phyloP scores from a whole-genome alignment of 371 early-diverging fungal genomes.

The Gilbertella persicaria region DNA sequence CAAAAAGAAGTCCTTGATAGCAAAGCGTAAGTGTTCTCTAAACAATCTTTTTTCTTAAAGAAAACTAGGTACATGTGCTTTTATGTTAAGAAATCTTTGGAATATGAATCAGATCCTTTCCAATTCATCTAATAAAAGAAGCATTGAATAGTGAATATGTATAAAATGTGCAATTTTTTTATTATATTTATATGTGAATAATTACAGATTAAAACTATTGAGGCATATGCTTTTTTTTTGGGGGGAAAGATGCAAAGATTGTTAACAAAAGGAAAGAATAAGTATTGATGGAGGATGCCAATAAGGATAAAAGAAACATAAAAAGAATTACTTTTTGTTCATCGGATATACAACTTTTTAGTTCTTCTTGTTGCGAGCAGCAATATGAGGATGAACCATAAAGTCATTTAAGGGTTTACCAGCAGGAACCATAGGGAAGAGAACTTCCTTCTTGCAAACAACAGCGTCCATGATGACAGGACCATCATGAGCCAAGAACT shows the following conservation, averaged over 20 bases:
- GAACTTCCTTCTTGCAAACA: constrained; percentile 89
- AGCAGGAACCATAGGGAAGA: constrained; percentile 97
- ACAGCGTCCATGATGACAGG: constrained; percentile 92
- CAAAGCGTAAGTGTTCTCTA: constrained; percentile 63
- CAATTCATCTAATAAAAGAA: constrained; percentile 13
- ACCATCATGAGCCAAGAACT: constrained; percentile 83
- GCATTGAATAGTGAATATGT: too few relatives aligned
- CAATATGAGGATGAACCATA: constrained; percentile 55
- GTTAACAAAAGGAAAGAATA: too few relatives aligned
- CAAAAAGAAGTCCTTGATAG: constrained; percentile 77
- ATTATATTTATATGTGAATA: neutral
- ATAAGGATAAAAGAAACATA: neutral
- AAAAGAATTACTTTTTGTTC: neutral
- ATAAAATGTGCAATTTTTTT: neutral
- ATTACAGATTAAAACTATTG: constrained; percentile 1
- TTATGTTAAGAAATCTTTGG: constrained; percentile 73
- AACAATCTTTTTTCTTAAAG: constrained; percentile 7
- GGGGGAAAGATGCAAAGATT: too few relatives aligned
- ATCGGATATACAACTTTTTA: neutral
- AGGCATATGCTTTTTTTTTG: neutral
- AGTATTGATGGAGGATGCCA: too few relatives aligned
- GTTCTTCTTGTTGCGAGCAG: constrained; percentile 23
- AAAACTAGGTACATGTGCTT: constrained; percentile 84
- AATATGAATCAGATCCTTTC: constrained; percentile 46
- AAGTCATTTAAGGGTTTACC: constrained; percentile 91